A percentile compares a stretch with the other conserved stretches of the same genome.
Evolutionary conservation across 129 eudicot genomes (phyloP).

Genomic region (Apium graveolens): DNA sequence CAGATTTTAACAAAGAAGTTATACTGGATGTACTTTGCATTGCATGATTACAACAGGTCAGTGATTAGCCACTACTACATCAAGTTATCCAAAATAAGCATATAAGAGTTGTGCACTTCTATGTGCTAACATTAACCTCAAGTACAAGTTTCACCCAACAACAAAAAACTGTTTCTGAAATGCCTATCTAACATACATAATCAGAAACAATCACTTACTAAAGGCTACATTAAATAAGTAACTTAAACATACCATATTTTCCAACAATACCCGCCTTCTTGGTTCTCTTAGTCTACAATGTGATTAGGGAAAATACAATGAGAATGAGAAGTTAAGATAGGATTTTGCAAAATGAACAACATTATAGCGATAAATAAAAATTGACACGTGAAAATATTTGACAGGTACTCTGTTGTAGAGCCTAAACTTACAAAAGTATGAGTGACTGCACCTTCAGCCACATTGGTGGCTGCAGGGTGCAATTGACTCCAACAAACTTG

Average conservation of each 20-base stretch:
- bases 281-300: constrained; percentile 6
- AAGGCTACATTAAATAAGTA: neutral
- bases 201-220: neutral
- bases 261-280: constrained; percentile 21
- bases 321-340: neutral
- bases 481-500: neutral
- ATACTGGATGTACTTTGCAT: neutral
- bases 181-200: neutral
- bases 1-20: neutral
- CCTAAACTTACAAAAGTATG: neutral
- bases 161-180: neutral
- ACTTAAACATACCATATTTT: neutral
- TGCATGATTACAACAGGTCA: neutral
- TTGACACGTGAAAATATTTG: neutral
- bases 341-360: neutral
- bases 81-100: neutral
- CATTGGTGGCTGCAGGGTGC: too few relatives aligned
- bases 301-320: neutral
- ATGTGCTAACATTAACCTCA: neutral
- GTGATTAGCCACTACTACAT: neutral
- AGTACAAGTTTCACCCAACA: neutral
- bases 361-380: neutral
- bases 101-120: neutral
- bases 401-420: neutral
- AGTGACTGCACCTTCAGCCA: too few relatives aligned